Evolutionary conservation across 495 filamentous ascomycete species (phyloP), one percentile per base, ranked within the genome.

Genomic region (Daldinia concentrica): DNA sequence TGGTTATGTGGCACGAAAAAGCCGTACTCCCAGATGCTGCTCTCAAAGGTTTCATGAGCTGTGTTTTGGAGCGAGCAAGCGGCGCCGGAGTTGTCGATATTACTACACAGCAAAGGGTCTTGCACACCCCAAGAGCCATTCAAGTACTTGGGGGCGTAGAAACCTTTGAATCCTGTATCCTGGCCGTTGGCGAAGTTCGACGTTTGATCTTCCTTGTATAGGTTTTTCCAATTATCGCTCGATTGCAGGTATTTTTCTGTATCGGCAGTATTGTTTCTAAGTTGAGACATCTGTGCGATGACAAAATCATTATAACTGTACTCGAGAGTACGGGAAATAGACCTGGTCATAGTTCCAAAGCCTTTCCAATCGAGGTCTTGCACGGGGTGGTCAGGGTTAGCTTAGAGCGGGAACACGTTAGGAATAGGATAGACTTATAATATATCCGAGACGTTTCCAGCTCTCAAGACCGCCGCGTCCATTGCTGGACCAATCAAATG

Each of bases 271-370:
- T 88, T 85, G 2, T 85, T 87, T 50, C 91, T 78, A 0, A 77
- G 79, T 19, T 84, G 77, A 3, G 87, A 89, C 74, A 93, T 86
- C 64, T 89, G 83, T 1, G 90, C 80, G 63, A 93, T 91, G 63
- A 86, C 88, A 72, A 91, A 94, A 76, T 94, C 91, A 68, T 93
- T 89, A 75, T 93, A 93, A 6, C 88, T 85, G 78, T 94, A 93
- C 73, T 93, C 91, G 0, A 93, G 84, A 0, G 91, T 93, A 8
- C 91, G 82, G 0, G 89, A 92, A 24, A 94, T 83, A 73, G 86
- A 90, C 19, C 91, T 83, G 0, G 91, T 93, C 76, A 91, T 86
- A 3, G 89, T 87, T 0, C 91, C 91, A 43, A 87, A 85, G 3
- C 90, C 90, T 26, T 87, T 84, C 43, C 86, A 84, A 77, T 93